These are phyloP conservation scores for Monosporascus cannonballus DNA, from an alignment of 2,329 filamentous ascomycete species.

Conservation along the genomic window DNA sequence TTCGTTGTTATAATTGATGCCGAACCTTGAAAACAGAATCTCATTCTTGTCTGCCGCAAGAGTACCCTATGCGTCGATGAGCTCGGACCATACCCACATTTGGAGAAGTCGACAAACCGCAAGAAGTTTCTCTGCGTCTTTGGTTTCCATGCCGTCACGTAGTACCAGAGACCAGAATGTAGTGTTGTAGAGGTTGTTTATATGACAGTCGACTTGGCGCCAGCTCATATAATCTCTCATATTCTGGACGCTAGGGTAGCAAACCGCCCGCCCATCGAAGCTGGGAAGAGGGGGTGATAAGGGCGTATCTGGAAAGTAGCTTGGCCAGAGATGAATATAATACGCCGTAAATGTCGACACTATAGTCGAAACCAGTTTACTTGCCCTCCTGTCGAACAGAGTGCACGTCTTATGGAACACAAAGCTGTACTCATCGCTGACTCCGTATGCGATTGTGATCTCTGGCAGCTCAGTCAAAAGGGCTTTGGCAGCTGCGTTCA, in stretches of 20 bases:
- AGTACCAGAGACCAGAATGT: constrained; percentile 89
- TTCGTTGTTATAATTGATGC: constrained; percentile 98
- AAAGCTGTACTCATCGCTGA: constrained; percentile 94
- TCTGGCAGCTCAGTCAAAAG: constrained; percentile 82
- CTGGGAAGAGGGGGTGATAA: constrained; percentile 73
- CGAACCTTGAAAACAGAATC: constrained; percentile 81
- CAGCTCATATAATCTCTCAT: constrained; percentile 93
- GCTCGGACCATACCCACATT: background rate
- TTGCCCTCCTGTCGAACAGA: constrained; percentile 79
- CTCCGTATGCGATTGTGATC: constrained; percentile 80
- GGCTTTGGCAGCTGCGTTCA: constrained; percentile 86
- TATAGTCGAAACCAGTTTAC: constrained; percentile 85
- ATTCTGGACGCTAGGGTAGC: constrained; percentile 78
- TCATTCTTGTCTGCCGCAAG: constrained; percentile 89
- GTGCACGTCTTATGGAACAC: constrained; percentile 77
- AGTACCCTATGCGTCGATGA: constrained; percentile 56
- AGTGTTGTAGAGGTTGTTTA: constrained; percentile 98
- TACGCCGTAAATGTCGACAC: constrained; percentile 91
- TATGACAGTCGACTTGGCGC: constrained; percentile 96
- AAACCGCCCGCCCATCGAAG: constrained; percentile 88
- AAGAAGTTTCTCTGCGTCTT: constrained; percentile 74
- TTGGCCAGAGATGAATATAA: constrained; percentile 76
- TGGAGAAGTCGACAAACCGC: constrained; percentile 44
- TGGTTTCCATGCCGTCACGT: constrained; percentile 65
- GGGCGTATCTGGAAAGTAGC: constrained; percentile 64